Conservation (phyloP, 2,329 filamentous ascomycete species). For the Sporothrix schenckii region DNA sequence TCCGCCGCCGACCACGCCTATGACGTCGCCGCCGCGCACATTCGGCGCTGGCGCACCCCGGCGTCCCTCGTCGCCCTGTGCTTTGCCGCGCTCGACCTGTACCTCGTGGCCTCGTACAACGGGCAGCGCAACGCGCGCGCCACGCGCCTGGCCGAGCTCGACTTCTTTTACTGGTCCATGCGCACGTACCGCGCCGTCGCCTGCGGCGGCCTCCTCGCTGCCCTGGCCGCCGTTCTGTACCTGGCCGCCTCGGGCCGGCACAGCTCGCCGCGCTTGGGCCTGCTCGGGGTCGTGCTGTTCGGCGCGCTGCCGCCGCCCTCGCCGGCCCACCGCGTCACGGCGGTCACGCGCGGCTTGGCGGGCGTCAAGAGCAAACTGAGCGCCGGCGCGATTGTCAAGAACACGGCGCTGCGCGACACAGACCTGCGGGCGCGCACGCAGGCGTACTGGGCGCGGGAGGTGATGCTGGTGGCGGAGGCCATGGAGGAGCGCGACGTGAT, state of each 20-base stretch:
- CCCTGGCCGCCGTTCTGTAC: slow-evolving; percentile 69
- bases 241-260: slow-evolving; percentile 74
- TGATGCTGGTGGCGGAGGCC: slow-evolving; percentile 68
- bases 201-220: slow-evolving; percentile 66
- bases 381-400: slow-evolving; percentile 74
- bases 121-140: slow-evolving; percentile 66
- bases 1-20: slow-evolving; percentile 29
- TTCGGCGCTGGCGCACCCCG: slow-evolving; percentile 63
- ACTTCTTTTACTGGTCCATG: slow-evolving; percentile 72
- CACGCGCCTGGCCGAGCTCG: slow-evolving; percentile 63
- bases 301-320: slow-evolving; percentile 63
- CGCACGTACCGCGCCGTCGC: slow-evolving; percentile 64
- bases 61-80: slow-evolving; percentile 66
- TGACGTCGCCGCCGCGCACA: slow-evolving; percentile 25
- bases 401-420: slow-evolving; percentile 75
- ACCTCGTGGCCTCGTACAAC: slow-evolving; percentile 66
- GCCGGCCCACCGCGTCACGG: slow-evolving; percentile 68
- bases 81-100: slow-evolving; percentile 67
- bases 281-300: slow-evolving; percentile 31
- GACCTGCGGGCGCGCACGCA: slow-evolving; percentile 66
- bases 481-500: slow-evolving; percentile 79
- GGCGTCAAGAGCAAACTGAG: slow-evolving; percentile 67
- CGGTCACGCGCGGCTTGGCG: slow-evolving; percentile 59
- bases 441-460: slow-evolving; percentile 81
- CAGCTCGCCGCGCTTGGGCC: slow-evolving; percentile 26